phyloP scores from a whole-genome alignment of 2,329 filamentous ascomycete species.

The Fusarium verrucosum region DNA sequence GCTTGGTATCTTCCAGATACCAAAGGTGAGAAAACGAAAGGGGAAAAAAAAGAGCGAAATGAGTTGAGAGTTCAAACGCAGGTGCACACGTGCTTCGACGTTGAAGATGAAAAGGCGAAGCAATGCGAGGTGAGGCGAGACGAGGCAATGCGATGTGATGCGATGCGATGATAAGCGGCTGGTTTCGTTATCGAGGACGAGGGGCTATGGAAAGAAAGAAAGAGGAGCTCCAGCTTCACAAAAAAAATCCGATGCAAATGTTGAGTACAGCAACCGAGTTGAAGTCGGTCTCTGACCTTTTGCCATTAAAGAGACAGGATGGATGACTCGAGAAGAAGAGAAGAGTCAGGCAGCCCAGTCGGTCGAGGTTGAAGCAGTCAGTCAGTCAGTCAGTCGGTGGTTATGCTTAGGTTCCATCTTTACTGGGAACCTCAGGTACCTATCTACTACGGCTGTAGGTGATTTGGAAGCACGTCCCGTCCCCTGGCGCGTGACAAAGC shows the following conservation, averaged over 20 bases:
- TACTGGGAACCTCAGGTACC: not conserved
- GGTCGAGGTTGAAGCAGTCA: not conserved
- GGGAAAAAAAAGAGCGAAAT: constrained; percentile 19
- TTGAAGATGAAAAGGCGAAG: constrained; percentile 30
- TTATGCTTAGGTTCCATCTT: too few relatives aligned
- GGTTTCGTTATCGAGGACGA: constrained; percentile 40
- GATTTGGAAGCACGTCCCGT: constrained; percentile 35
- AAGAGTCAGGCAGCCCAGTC: too few relatives aligned
- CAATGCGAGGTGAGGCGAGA: constrained; percentile 18
- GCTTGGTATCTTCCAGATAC: not conserved
- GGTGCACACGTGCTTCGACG: constrained; percentile 17
- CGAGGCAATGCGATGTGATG: constrained; percentile 17
- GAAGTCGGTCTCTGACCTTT: not conserved
- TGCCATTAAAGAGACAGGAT: not conserved
- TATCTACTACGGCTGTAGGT: not conserved
- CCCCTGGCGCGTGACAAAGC: constrained; percentile 37
- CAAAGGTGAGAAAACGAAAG: constrained; percentile 7
- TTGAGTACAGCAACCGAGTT: constrained; percentile 2
- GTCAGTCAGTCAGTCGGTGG: too few relatives aligned
- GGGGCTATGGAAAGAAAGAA: constrained; percentile 22
- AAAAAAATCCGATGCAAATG: not conserved
- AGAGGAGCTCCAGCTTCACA: constrained; percentile 14
- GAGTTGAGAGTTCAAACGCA: not conserved
- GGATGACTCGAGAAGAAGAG: not conserved
- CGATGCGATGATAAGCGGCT: constrained; percentile 44